phyloP scores from a whole-genome alignment of 2,329 filamentous ascomycete genomes.

The Calonectria leucothoes region DNA sequence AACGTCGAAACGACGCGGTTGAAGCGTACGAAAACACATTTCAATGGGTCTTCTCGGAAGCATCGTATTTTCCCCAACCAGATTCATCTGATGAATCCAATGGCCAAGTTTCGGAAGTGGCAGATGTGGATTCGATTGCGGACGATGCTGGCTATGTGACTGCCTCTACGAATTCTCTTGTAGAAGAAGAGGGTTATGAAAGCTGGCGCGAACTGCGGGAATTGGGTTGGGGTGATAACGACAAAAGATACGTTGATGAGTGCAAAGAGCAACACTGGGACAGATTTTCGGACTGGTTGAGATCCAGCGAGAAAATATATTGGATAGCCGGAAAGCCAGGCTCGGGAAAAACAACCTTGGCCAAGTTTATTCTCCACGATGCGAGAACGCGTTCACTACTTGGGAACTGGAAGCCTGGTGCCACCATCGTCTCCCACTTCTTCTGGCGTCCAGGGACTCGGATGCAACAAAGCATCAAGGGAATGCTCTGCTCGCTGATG shows the following conservation, averaged over 20 bases:
- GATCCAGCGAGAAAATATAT: slow-evolving; percentile 28
- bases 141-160: not conserved
- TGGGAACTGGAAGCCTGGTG: slow-evolving; percentile 27
- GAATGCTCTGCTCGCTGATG: slow-evolving; percentile 17
- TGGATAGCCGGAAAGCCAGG: slow-evolving; percentile 48
- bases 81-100: not conserved
- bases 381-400: slow-evolving; percentile 27
- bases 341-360: slow-evolving; percentile 47
- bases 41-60: not conserved
- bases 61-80: not conserved
- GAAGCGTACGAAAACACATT: not conserved
- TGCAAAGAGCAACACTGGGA: not conserved
- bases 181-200: not conserved
- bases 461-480: slow-evolving; percentile 40
- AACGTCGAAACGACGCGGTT: not conserved
- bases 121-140: not conserved
- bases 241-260: not conserved
- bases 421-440: slow-evolving; percentile 38
- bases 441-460: slow-evolving; percentile 45
- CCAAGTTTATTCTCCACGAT: slow-evolving; percentile 42
- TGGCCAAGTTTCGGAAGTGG: not conserved
- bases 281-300: slow-evolving; percentile 25
- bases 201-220: not conserved
- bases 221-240: not conserved
- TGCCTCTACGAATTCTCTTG: not conserved